These are phyloP conservation scores for Postia placenta DNA, from an alignment of 768 basidiomycete genomes.

Conservation along the genomic window DNA sequence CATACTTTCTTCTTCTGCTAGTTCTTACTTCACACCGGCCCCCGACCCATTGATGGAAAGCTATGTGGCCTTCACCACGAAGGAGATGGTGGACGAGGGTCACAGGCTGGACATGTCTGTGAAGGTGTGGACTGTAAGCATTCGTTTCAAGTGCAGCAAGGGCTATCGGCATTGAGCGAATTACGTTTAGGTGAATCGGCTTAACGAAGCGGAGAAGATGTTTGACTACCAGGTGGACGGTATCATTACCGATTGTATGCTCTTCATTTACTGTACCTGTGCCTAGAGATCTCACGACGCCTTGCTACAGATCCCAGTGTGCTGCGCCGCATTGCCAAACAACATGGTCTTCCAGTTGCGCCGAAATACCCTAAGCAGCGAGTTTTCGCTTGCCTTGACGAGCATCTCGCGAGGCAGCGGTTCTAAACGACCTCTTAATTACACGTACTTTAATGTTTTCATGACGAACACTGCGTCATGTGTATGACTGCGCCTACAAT, in stretches of 20 bases:
- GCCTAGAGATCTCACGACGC: not conserved
- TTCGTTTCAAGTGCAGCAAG: no score
- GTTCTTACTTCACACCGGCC: conserved; percentile 31
- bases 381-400: conserved; percentile 56
- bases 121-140: conserved; percentile 69
- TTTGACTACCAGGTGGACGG: conserved; percentile 62
- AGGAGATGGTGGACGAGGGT: conserved; percentile 61
- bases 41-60: conserved; percentile 38
- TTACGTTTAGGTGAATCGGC: conserved; percentile 55
- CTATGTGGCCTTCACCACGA: conserved; percentile 54
- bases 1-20: conserved; percentile 58
- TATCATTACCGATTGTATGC: conserved; percentile 66
- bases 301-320: conserved; percentile 42
- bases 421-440: no score
- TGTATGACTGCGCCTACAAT: no score
- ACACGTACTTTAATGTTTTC: no score
- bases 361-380: conserved; percentile 52
- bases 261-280: not conserved
- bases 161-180: no score
- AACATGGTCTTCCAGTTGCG: conserved; percentile 45
- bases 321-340: conserved; percentile 50
- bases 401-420: conserved; percentile 34
- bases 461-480: no score
- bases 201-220: conserved; percentile 57
- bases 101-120: conserved; percentile 58